Evolutionary conservation across 163 green algal genomes (phyloP), one percentile per base, ranked within the genome.

Genomic region (Chlamydomonas reinhardtii): DNA sequence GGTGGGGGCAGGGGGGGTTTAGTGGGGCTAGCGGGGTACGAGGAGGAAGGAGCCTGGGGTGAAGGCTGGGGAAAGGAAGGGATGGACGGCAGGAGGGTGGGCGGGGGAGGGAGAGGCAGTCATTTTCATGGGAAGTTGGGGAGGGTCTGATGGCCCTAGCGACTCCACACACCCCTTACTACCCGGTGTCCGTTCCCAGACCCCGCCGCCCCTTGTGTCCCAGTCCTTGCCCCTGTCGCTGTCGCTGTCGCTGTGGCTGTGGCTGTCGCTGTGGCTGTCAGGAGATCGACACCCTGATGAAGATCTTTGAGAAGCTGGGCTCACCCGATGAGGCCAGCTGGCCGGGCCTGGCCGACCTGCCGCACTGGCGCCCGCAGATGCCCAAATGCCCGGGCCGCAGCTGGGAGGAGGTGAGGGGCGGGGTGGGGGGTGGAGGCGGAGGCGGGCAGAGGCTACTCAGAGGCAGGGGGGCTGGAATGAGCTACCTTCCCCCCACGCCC

Each of bases 251-350:
- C n/a, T n/a, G n/a, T n/a, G n/a, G n/a, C n/a, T n/a, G n/a, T n/a
- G n/a, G n/a, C n/a, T n/a, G n/a, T n/a, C n/a, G n/a, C n/a, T n/a
- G n/a, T n/a, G n/a, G n/a, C n/a, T n/a, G n/a, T n/a, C 80, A 96
- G 93, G 94, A 99, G 84, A 99, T 99, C 82, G 97, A 99, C 83
- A 92, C 99, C 92, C 91, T 99, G 27, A 96, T 96, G 87, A 97
- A 98, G 78, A 99, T 99, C 80, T 99, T 99, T 61, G 37, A 95
- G 82, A 86, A 95, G 43, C 82, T 98, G 74, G 97, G 97, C 78
- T 98, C 97, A 0, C 97, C 97, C 0, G 92, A 95, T 25, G 95
- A 98, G 77, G 81, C 89, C 3, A 68, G 64, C 17, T 99, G 96
- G 96, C 96, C 96, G 0, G 96, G 95, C 16, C 93, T 99, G 31